Evolutionary conservation across 768 basidiomycete species (phyloP), one percentile per base, ranked within the genome.

Genomic region (Calvatia gigantea): DNA sequence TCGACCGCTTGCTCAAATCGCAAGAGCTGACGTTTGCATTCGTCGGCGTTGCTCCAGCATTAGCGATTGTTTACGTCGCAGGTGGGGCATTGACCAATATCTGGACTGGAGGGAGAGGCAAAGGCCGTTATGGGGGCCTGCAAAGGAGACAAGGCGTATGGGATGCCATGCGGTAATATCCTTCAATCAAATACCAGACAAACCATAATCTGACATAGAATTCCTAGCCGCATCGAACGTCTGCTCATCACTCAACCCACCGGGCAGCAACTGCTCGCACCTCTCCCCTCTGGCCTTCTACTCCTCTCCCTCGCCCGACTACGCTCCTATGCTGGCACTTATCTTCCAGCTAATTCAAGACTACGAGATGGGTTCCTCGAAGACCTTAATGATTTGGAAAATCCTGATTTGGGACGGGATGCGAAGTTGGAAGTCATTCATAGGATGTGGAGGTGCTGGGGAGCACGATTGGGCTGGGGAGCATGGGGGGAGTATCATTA

Each of bases 11-110:
- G 52, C 84, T 98, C 60, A 92, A 88, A 61, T 95, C 92, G 1
- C 94, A 97, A 70, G 92, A 96, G 66, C 76, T 97, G 41, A 97
- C 94, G 1, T 99, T 99, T 63, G 96, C 91, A 4, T 98, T 98
- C 64, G 94, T 98, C 57, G 95, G 95, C 60, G 88, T 98, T 14
- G 94, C 96, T 0, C 96, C 96, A 7, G 87, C 89, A 0, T 71
- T 98, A 46, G 82, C 87, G 3, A 73, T 98, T 31, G 80, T 94
- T 2, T 95, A 94, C 61, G 74, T 86, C 1, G 56, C 79, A 2
- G 77, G 79, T 14, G 83, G 82, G 7, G 85, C 80, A 66, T 28
- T 87, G 2, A 61, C 72, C 9, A 69, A 70, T 1, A 54, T 89
- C 1, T 83, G 82, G 72, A 70, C 69, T 0, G 79, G 80, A 6